These are phyloP conservation scores for Lachancea sp. DNA, from an alignment of 805 yeast species.

Conservation along the genomic window DNA sequence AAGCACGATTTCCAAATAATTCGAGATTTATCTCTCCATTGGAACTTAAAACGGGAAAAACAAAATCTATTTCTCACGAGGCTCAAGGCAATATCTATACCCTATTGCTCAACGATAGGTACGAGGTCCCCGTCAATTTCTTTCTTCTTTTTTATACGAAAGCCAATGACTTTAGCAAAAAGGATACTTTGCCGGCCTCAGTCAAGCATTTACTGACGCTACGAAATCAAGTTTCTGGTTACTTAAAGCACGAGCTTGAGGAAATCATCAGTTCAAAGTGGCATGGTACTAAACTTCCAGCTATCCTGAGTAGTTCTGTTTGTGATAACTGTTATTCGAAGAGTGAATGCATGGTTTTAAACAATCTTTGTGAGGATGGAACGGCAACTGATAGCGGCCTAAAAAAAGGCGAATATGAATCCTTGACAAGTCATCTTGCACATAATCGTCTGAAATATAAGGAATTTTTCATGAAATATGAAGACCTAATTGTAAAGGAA, in stretches of 20 bases:
- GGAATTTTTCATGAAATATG: slow-evolving; percentile 68
- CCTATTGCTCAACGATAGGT: slow-evolving; percentile 69
- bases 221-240: slow-evolving; percentile 63
- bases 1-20: slow-evolving; percentile 41
- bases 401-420: slow-evolving; percentile 40
- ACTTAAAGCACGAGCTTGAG: slow-evolving; percentile 40
- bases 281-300: slow-evolving; percentile 42
- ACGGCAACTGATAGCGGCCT: slow-evolving; percentile 49
- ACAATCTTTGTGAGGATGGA: slow-evolving; percentile 56
- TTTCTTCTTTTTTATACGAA: slow-evolving; percentile 73
- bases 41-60: slow-evolving; percentile 83
- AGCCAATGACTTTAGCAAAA: slow-evolving; percentile 46
- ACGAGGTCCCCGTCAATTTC: slow-evolving; percentile 57
- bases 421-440: slow-evolving; percentile 45
- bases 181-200: slow-evolving; percentile 49
- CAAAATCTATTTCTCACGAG: slow-evolving; percentile 58
- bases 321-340: slow-evolving; percentile 59
- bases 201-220: slow-evolving; percentile 61
- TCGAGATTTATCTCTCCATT: slow-evolving; percentile 63
- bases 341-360: slow-evolving; percentile 57
- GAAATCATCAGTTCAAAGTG: slow-evolving; percentile 12
- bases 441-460: slow-evolving; percentile 32
- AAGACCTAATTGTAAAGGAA: slow-evolving; percentile 63
- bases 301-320: slow-evolving; percentile 41
- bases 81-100: slow-evolving; percentile 86